Base-by-base conservation (phyloP, 768 basidiomycete species). In the Boletus reticulatus region DNA sequence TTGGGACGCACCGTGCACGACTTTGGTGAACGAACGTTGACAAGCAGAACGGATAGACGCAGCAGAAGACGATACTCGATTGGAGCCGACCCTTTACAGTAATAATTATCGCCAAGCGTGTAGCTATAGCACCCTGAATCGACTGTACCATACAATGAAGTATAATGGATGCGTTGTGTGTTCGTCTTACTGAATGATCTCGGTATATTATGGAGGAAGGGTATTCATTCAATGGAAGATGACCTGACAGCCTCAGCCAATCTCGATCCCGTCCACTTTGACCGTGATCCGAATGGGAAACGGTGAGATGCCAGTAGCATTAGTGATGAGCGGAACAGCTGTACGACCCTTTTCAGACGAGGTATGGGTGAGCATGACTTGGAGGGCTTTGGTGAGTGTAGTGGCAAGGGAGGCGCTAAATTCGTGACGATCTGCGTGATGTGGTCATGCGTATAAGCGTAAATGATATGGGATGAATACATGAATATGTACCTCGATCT, bases 301-400 rank as follows among this genome's bases (percentile, higher is more conserved):
- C 0, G 91, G 91, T 0, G 90, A 92, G 42, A 92, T 88, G 6
- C 84, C 84, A 29, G 77, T 72, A 4, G 84, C 83, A 54, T 88
- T 84, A n/a, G 87, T 89, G 53, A 93, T 93, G 6, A 84, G 80
- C 4, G 91, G 91, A 9, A 93, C 91, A 0, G 81, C 85, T 0
- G 80, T 76, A 4, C 91, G 81, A 4, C 92, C 92, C 12, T 76
- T 75, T 64, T 90, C 90, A 2, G 90, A 92, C 1, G 90, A 87
- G 0, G 90, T 89, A 62, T 93, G 84, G 2, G 76, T 82, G 19
- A 92, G 78, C 80, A 93, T 90, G 31, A 80, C 83, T 27, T 83
- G 75, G 17, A 93, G 74, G 17, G 88, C 80, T 56, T 84, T 84
- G 1, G 82, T 83, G 27, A 93, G 76, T 1, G 84, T 83, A 0